phyloP scores from a whole-genome alignment of 495 filamentous ascomycete species.

The Penicillium taxi region DNA sequence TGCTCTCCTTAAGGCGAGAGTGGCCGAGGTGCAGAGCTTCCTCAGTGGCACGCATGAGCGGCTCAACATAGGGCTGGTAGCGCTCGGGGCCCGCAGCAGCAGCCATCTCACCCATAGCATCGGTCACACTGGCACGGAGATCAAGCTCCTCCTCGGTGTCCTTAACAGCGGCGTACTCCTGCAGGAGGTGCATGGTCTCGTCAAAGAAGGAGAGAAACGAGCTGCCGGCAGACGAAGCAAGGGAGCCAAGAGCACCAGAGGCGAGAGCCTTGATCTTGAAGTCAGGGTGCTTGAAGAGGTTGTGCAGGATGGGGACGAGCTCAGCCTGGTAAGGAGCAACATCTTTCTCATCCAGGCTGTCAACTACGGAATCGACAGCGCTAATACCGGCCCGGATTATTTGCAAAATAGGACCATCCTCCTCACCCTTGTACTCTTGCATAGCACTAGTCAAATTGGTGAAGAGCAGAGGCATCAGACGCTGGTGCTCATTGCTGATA shows the following conservation, averaged over 20 bases:
- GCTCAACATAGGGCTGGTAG: conserved; percentile 84
- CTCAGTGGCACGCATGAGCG: conserved; percentile 82
- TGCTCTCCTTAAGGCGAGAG: conserved; percentile 84
- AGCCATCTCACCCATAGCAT: conserved; percentile 88
- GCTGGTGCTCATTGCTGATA: conserved; percentile 71
- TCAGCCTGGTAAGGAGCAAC: conserved; percentile 73
- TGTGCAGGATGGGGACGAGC: conserved; percentile 74
- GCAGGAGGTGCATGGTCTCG: conserved; percentile 75
- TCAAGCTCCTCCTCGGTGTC: conserved; percentile 84
- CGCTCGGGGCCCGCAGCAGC: conserved; percentile 75
- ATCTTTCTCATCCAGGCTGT: conserved; percentile 77
- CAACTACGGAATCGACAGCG: conserved; percentile 84
- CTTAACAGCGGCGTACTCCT: conserved; percentile 76
- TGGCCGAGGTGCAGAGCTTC: conserved; percentile 87
- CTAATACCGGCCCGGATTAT: conserved; percentile 85
- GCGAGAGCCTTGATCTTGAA: conserved; percentile 84
- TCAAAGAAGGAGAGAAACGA: conserved; percentile 87
- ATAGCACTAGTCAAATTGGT: conserved; percentile 80
- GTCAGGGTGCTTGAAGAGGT: conserved; percentile 72
- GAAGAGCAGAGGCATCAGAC: conserved; percentile 73
- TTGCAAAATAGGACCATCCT: conserved; percentile 54
- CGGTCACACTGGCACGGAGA: conserved; percentile 78
- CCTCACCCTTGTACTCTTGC: conserved; percentile 54
- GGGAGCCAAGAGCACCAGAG: conserved; percentile 80
- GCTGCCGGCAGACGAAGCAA: conserved; percentile 73